Evolutionary conservation across 352 stramenopile species (phyloP), one percentile per base, ranked within the genome.

Genomic region (Pythium chondricola): DNA sequence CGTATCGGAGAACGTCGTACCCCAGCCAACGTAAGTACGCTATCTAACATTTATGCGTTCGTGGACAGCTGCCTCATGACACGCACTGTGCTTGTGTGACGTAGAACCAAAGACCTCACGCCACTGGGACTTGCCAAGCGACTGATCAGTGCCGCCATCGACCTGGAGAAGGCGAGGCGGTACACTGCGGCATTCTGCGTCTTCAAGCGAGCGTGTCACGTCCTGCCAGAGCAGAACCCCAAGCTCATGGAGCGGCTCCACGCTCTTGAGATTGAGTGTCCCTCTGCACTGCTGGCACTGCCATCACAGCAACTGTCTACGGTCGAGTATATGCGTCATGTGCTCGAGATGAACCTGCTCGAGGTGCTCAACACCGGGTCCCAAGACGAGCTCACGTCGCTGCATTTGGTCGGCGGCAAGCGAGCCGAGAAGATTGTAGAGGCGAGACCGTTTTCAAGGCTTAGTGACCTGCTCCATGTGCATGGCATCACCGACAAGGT

Each of bases 351-450:
- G 25, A 67, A 85, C 27, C 46, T 87, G 24, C 60, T 87, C 45
- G 52, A 58, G 1, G 50, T 80, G 2, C 46, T 87, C 2, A 84
- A 85, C 27, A 29, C 43, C n/a, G 68, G 71, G 10, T 69, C 61
- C 4, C 48, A 55, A 18, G 54, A 61, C 4, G 61, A 85, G 20
- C 64, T 85, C 8, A 65, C 51, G 9, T 46, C 68, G 35, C 59
- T 87, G 20, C 63, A 68, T 13, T 61, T 63, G 8, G 85, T 87
- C 33, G 72, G 75, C 20, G 61, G 50, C 36, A 87, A 81, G 48
- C 64, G 69, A 1, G 72, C 72, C 20, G 61, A 71, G 13, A 62
- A 74, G 21, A 63, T 85, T 22, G 38, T 79, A 0, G 58, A 61
- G 17, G 27, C 48, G 25, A 63, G 75, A 20, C 75, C 70, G 11